Evolutionary conservation across 1,284 basidiomycete genomes (phyloP).

Genomic region (Cryptococcus sp.): DNA sequence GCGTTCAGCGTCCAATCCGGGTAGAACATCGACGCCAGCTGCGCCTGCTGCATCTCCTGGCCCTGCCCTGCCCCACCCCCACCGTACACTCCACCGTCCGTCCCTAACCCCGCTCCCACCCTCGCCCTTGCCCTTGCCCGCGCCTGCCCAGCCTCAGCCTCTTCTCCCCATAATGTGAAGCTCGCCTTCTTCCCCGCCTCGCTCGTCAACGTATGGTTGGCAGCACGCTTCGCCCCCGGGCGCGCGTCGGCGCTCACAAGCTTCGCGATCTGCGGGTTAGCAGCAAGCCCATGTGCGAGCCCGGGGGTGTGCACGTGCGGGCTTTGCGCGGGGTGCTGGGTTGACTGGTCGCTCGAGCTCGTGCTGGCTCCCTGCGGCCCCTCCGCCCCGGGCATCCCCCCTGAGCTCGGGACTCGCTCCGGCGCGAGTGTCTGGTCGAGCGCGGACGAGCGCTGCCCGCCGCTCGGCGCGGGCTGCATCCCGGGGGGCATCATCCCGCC

Average conservation of each 20-base stretch:
- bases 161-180: constrained; percentile 17
- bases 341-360: not conserved
- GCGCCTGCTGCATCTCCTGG: no score
- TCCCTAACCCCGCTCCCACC: not conserved
- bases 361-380: not conserved
- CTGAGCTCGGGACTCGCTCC: constrained; percentile 44
- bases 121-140: not conserved
- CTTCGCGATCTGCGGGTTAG: not conserved
- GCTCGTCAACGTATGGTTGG: constrained; percentile 44
- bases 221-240: constrained; percentile 46
- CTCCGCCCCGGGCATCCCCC: constrained; percentile 19
- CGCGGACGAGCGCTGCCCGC: constrained; percentile 28
- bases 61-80: no score
- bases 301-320: not conserved
- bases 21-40: constrained; percentile 11
- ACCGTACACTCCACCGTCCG: no score
- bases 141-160: not conserved
- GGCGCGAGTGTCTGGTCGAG: constrained; percentile 48
- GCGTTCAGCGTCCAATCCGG: constrained; percentile 11
- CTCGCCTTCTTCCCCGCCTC: constrained; percentile 21
- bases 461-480: constrained; percentile 26
- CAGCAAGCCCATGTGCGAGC: not conserved
- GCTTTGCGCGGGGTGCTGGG: not conserved
- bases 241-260: constrained; percentile 20
- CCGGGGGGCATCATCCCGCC: no score